Evolutionary conservation across 83 land plant species (phyloP), one percentile per base, ranked within the genome.

Genomic region (Diphasiastrum complanatum): DNA sequence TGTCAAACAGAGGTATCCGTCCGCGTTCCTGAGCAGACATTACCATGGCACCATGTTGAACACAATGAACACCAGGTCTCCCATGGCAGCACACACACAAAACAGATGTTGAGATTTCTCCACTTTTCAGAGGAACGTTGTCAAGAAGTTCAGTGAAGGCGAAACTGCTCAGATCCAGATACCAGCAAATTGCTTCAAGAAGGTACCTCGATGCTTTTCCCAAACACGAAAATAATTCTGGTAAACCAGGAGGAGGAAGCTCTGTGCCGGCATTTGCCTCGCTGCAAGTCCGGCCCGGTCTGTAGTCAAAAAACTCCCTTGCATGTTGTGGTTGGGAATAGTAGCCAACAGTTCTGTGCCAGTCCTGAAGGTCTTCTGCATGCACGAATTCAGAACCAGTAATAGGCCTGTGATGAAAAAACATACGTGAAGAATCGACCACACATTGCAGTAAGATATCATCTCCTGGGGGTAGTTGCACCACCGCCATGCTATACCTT

Each of bases 341-440:
- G 65, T 91, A 91, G 36, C 97, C 97, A 63, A 81, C 79, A 6
- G 97, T 84, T 66, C 75, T 77, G 56, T 82, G 75, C 97, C 97
- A 91, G 49, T 91, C 89, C 63, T 63, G 85, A 22, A 77, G 65
- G 4, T 82, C 86, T 47, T 60, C 80, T 5, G 66, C 53, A 45
- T 72, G 87, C 32, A 82, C 78, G 72, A 79, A 70, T 14, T 86
- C 87, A 12, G 80, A 54, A 59, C 78, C 48, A 14, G 76, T 77
- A 38, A 73, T 79, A 22, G 89, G 74, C 37, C 77, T 77, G 45
- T 87, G 93, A 65, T 87, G 82, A 63, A 91, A 91, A 55, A 76
- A 91, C 53, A 84, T 84, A 1, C 89, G 89, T 61, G 81, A 75
- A 51, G 95, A 91, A 55, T 87, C 95, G 18, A 91, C 61, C 25